Percentiles rank a stretch among this genome's conserved stretches.
phyloP scores from a whole-genome alignment of 345 rosid species.

The Syzygium aqueum region DNA sequence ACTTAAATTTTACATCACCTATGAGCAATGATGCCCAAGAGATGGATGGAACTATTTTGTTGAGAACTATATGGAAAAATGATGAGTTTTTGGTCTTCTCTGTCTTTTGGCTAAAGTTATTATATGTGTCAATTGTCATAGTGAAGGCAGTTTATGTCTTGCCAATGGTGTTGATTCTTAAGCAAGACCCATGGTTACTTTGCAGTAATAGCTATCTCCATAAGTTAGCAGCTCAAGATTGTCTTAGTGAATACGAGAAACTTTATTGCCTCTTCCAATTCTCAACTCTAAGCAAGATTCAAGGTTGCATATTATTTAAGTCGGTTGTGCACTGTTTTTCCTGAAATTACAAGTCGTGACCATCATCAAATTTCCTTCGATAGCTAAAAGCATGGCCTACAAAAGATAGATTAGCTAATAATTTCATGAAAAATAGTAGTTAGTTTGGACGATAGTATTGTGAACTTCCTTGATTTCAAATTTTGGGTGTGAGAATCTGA shows the following conservation, averaged over 20 bases:
- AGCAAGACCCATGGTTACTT: neutral
- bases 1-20: neutral
- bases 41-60: neutral
- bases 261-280: neutral
- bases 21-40: neutral
- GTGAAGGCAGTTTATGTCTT: neutral
- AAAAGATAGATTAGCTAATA: neutral
- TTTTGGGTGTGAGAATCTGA: neutral
- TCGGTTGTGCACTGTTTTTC: neutral
- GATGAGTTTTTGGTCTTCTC: neutral
- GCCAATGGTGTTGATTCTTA: neutral
- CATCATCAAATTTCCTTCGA: neutral
- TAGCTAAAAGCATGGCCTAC: neutral
- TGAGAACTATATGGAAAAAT: neutral
- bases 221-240: neutral
- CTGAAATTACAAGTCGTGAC: neutral
- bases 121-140: neutral
- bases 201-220: neutral
- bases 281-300: neutral
- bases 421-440: neutral
- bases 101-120: neutral
- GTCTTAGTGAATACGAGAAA: neutral
- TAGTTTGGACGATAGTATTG: neutral
- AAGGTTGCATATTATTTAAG: neutral
- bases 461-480: neutral